Percentiles rank a stretch among this genome's conserved stretches.
These are phyloP conservation scores for Dovyalis caffra DNA, from an alignment of 345 rosid species.

Conservation along the genomic window DNA sequence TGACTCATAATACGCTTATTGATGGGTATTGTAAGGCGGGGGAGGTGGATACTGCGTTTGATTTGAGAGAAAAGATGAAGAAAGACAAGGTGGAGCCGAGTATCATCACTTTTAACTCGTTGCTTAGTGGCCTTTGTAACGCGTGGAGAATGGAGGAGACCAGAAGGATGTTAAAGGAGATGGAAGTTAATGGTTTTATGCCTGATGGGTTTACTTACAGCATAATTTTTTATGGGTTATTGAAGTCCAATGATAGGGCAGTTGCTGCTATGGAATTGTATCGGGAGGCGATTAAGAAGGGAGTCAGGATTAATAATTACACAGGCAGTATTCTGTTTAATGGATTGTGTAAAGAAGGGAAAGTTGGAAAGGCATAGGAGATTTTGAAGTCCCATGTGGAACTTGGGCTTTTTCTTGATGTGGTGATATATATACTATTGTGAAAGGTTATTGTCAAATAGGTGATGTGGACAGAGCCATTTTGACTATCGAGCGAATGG, in stretches of 20 bases:
- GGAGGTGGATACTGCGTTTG: constrained; percentile 42
- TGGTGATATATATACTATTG: constrained; percentile 52
- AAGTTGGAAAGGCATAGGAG: constrained; percentile 60
- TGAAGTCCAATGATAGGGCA: constrained; percentile 37
- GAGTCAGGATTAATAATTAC: constrained; percentile 49
- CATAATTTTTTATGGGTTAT: constrained; percentile 53
- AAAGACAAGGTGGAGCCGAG: constrained; percentile 45
- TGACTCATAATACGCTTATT: constrained; percentile 67
- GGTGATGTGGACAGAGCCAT: constrained; percentile 54
- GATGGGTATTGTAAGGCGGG: constrained; percentile 73
- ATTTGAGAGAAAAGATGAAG: constrained; percentile 56
- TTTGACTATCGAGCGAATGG: constrained; percentile 51
- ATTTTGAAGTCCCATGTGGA: constrained; percentile 44
- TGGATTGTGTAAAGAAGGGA: constrained; percentile 60
- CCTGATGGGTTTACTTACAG: constrained; percentile 64
- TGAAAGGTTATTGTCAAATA: constrained; percentile 60
- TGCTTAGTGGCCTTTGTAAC: constrained; percentile 60
- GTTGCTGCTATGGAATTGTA: constrained; percentile 45
- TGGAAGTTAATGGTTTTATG: constrained; percentile 58
- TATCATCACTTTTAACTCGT: constrained; percentile 65
- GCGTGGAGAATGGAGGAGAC: constrained; percentile 60
- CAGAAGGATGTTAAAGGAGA: constrained; percentile 48
- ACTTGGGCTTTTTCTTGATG: constrained; percentile 49
- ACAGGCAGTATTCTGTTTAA: constrained; percentile 60
- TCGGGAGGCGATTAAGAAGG: constrained; percentile 37